phyloP scores from a whole-genome alignment of 2,329 filamentous ascomycete species.

The Ilyonectria robusta region DNA sequence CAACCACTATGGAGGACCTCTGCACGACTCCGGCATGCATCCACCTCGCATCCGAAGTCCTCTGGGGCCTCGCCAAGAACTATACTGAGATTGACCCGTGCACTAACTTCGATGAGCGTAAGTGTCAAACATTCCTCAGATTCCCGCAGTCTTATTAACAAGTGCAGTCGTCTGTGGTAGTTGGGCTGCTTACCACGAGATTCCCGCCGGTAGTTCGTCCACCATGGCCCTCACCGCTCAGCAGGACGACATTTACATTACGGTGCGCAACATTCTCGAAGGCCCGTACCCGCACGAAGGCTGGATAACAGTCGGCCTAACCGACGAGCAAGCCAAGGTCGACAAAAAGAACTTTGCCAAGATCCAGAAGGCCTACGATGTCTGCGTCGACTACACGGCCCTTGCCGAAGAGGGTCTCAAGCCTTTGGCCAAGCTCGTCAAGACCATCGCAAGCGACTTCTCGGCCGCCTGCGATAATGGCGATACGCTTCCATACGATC shows the following conservation, averaged over 20 bases:
- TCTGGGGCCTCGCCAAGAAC: conserved; percentile 53
- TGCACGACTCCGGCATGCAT: conserved; percentile 49
- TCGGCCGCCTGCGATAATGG: not conserved
- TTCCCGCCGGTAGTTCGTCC: conserved; percentile 71
- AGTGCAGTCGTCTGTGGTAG: conserved; percentile 63
- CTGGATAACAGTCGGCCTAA: conserved; percentile 31
- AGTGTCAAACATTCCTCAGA: conserved; percentile 42
- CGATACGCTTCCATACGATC: not conserved
- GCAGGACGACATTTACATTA: not conserved
- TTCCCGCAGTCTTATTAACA: conserved; percentile 53
- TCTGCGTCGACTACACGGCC: conserved; percentile 74
- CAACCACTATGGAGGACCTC: conserved; percentile 18
- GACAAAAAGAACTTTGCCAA: conserved; percentile 77
- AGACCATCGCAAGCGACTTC: conserved; percentile 38
- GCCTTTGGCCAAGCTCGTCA: conserved; percentile 71
- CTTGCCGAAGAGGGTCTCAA: conserved; percentile 68
- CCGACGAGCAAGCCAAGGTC: conserved; percentile 54
- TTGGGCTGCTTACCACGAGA: conserved; percentile 74
- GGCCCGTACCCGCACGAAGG: conserved; percentile 62
- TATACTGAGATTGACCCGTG: conserved; percentile 77
- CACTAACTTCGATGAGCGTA: conserved; percentile 75
- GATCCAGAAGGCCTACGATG: conserved; percentile 74
- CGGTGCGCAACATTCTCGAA: conserved; percentile 44
- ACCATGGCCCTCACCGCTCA: not conserved
- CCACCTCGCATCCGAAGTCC: conserved; percentile 50